phyloP scores from a whole-genome alignment of 345 rosid species.

The Aethionema arabicum region DNA sequence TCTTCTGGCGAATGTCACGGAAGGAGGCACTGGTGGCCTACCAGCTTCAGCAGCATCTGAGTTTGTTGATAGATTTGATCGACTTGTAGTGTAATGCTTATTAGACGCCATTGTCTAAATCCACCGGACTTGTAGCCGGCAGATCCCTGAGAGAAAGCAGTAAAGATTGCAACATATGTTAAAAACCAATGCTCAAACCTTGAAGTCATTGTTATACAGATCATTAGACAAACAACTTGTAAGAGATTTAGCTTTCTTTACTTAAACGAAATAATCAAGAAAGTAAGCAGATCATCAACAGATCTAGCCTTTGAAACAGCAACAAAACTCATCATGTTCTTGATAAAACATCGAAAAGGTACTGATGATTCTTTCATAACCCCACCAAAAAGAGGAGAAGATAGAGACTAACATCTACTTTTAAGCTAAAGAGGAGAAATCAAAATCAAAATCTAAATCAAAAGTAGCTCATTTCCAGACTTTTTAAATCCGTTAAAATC shows the following conservation, averaged over 20 bases:
- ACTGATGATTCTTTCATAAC: constrained; percentile 18
- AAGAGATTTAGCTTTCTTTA: background rate
- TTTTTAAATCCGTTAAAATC: background rate
- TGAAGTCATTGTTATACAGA: constrained; percentile 11
- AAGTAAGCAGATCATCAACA: constrained; percentile 8
- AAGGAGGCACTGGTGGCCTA: constrained; percentile 63
- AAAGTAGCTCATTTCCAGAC: constrained; percentile 6
- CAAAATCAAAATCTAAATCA: background rate
- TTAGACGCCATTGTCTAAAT: constrained; percentile 63
- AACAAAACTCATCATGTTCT: background rate
- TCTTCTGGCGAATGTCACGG: constrained; percentile 79
- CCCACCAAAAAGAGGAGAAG: constrained; percentile 24
- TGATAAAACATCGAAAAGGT: constrained; percentile 6
- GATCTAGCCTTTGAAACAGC: constrained; percentile 18
- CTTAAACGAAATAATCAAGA: background rate
- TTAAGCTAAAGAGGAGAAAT: constrained; percentile 1
- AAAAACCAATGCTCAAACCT: constrained; percentile 6
- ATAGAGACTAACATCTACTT: constrained; percentile 8
- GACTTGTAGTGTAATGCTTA: constrained; percentile 62
- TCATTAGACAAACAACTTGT: background rate
- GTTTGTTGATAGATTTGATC: constrained; percentile 60
- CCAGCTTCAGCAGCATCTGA: constrained; percentile 70
- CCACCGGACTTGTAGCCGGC: constrained; percentile 38
- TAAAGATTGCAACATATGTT: background rate
- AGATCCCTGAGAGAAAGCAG: constrained; percentile 44